phyloP scores from a whole-genome alignment of 1,139 yeast genomes.

The Arxiozyma telluris region DNA sequence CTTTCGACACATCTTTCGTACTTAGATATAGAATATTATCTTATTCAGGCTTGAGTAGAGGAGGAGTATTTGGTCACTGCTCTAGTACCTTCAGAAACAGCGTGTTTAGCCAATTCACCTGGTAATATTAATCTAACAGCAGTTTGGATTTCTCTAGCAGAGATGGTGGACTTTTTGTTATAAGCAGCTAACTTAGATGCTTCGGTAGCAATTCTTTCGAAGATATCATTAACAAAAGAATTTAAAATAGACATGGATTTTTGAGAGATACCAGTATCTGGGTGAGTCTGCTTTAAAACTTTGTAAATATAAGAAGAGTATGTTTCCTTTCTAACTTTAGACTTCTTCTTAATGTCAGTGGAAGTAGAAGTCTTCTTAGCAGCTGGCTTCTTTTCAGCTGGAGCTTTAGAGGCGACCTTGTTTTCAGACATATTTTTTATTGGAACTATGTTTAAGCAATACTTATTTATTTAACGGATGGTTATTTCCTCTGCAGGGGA shows the following conservation, averaged over 20 bases:
- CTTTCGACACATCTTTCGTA: background rate
- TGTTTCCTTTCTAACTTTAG: conserved; percentile 97
- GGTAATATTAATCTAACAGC: conserved; percentile 98
- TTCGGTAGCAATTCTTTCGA: conserved; percentile 93
- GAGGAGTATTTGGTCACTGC: conserved; percentile 99
- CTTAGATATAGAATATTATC: conserved; percentile 1
- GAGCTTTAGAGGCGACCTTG: conserved; percentile 98
- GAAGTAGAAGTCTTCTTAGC: conserved; percentile 86
- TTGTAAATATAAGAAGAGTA: conserved; percentile 98
- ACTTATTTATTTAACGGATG: background rate
- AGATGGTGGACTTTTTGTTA: conserved; percentile 98
- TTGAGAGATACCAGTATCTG: conserved; percentile 99
- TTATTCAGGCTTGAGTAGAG: conserved; percentile 35
- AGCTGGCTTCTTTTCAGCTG: conserved; percentile 94
- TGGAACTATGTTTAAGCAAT: conserved; percentile 2
- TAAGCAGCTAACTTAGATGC: conserved; percentile 99
- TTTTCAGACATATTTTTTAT: conserved; percentile 73
- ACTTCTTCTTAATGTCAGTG: conserved; percentile 81
- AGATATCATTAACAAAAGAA: conserved; percentile 95
- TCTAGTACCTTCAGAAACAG: conserved; percentile 98
- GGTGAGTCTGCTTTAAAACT: conserved; percentile 97
- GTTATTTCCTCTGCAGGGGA: background rate
- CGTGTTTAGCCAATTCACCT: conserved; percentile 99
- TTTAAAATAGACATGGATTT: conserved; percentile 99
- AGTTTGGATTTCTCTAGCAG: conserved; percentile 98